A percentile compares a stretch with the other conserved stretches of the same genome.
These are phyloP conservation scores for Hawksworthiomyces lignivorus DNA, from an alignment of 2,329 filamentous ascomycete species.

Conservation along the genomic window DNA sequence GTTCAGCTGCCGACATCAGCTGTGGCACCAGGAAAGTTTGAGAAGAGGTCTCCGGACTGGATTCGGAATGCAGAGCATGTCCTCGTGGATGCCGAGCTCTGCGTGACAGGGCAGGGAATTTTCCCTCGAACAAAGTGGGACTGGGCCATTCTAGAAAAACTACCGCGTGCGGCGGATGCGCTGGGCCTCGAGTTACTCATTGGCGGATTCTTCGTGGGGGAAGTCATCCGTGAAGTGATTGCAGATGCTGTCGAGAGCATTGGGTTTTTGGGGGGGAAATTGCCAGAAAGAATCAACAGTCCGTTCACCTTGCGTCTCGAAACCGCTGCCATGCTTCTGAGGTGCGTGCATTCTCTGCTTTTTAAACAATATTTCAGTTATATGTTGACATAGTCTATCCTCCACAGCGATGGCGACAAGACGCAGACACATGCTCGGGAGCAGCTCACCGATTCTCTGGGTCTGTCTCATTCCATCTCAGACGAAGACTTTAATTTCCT, in stretches of 20 bases:
- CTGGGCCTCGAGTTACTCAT: not conserved
- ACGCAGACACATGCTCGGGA: too few relatives aligned
- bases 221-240: not conserved
- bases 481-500: too few relatives aligned
- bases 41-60: not conserved
- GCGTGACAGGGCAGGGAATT: not conserved
- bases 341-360: too few relatives aligned
- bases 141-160: not conserved
- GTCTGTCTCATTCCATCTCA: too few relatives aligned
- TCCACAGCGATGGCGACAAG: too few relatives aligned
- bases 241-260: not conserved
- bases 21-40: not conserved
- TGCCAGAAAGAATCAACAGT: too few relatives aligned
- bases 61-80: not conserved
- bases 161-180: not conserved
- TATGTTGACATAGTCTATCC: too few relatives aligned
- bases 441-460: too few relatives aligned
- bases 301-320: too few relatives aligned
- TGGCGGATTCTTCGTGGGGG: not conserved
- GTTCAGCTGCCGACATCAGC: not conserved
- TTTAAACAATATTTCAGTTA: too few relatives aligned
- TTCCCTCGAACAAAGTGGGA: not conserved
- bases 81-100: slow-evolving; percentile 3
- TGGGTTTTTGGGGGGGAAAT: not conserved
- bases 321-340: too few relatives aligned